Evolutionary conservation across 805 yeast genomes (phyloP), one percentile per base, ranked within the genome.

Genomic region (Ogataea salicorniae): DNA sequence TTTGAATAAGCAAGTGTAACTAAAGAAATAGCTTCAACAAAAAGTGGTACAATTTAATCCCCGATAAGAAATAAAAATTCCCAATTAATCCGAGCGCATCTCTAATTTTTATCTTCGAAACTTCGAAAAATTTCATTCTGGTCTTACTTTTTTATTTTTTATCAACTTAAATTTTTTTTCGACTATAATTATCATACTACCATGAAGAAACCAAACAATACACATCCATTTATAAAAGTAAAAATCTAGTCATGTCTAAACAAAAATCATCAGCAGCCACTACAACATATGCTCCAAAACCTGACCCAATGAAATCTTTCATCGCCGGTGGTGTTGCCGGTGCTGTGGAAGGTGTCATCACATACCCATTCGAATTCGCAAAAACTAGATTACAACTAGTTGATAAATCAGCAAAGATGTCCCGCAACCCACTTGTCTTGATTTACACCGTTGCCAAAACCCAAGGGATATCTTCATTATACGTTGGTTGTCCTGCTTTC

Each of bases 321-420:
- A 72, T 91, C 26, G 98, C 97, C 6, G 99, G 99, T 47, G 97
- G 97, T 45, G 75, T 87, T 0, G 99, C 98, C 0, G 99, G 98
- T 48, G 98, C 96, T 23, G 82, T 91, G 33, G 99, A 92, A 69
- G 97, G 97, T 34, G 80, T 80, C 37, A 76, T 87, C 41, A 92
- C 98, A 0, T 92, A 90, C 65, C 99, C 99, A 3, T 94, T 94
- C 67, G 99, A 92, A 67, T 92, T 91, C 70, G 96, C 98, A 41
- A 92, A 92, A 63, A 92, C 99, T 3, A 74, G 98, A 52, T 73
- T 94, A 40, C 99, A 92, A 69, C 75, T 92, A 47, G 81, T 82
- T 34, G 84, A 81, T 57, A 84, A 83, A 62, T 60, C 79, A 0
- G 70, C 84, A 14, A 81, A 69, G 46, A 75, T 80, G 14, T 82